Conservation (phyloP, 2,329 filamentous ascomycete genomes). For the Colletotrichum eleusines region DNA sequence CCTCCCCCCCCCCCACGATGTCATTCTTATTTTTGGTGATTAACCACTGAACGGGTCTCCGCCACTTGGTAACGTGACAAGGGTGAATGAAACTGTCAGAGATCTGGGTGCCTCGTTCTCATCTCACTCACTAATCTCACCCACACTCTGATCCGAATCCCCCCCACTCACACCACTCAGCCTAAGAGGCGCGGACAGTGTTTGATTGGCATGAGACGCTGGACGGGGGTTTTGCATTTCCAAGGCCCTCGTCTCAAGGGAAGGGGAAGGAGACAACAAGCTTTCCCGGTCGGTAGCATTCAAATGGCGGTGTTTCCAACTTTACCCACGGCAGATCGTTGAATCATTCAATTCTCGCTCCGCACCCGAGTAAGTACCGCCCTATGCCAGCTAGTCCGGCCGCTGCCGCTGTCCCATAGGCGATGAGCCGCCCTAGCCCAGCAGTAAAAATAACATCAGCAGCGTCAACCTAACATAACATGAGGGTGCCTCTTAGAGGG, state of each 20-base stretch:
- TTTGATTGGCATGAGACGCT: constrained; percentile 16
- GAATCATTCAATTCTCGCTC: neutral
- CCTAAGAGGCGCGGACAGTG: neutral
- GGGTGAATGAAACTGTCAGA: neutral
- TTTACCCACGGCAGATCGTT: neutral
- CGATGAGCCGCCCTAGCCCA: neutral
- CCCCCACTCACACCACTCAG: too few relatives aligned
- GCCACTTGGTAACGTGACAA: constrained; percentile 1
- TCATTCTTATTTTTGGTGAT: constrained; percentile 28
- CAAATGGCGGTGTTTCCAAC: neutral
- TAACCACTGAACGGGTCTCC: constrained; percentile 20
- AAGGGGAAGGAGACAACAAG: constrained; percentile 1
- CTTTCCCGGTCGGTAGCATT: constrained; percentile 1
- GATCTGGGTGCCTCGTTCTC: neutral
- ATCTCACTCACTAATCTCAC: neutral
- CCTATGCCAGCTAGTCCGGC: neutral
- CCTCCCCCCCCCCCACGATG: too few relatives aligned
- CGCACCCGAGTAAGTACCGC: neutral
- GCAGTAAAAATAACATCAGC: neutral
- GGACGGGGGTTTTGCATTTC: neutral
- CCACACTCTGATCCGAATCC: neutral
- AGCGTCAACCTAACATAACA: neutral
- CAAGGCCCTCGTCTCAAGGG: neutral
- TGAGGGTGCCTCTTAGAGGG: neutral
- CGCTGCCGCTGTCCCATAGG: neutral